Evolutionary conservation across 2,329 filamentous ascomycete genomes (phyloP).

Genomic region (Escovopsis sp.): DNA sequence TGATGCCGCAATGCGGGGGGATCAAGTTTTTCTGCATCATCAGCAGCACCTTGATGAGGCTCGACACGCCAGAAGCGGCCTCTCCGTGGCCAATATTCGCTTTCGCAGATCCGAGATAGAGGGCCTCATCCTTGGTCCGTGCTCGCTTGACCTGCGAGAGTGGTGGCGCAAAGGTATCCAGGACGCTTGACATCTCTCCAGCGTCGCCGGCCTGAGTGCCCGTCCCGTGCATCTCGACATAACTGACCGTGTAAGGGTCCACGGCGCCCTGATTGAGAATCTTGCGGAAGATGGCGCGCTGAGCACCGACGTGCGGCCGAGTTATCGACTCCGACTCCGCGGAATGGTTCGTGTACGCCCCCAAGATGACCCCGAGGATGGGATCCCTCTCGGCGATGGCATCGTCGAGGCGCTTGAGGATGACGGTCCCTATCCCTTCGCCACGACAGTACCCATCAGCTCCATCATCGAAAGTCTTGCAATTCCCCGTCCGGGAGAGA

Average conservation of each 20-base stretch:
- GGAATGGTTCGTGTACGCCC: constrained; percentile 55
- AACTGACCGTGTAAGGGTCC: constrained; percentile 62
- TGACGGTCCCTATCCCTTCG: constrained; percentile 58
- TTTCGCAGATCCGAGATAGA: constrained; percentile 51
- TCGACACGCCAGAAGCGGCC: constrained; percentile 46
- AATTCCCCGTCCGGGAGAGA: constrained; percentile 39
- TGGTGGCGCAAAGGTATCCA: constrained; percentile 36
- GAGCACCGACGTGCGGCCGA: constrained; percentile 49
- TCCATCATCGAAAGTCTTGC: constrained; percentile 66
- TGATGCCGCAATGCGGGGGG: constrained; percentile 51
- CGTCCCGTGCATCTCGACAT: constrained; percentile 86
- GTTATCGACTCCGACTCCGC: constrained; percentile 59
- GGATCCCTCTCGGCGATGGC: constrained; percentile 63
- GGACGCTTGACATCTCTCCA: constrained; percentile 69
- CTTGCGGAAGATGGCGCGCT: constrained; percentile 44
- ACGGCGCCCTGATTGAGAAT: constrained; percentile 60
- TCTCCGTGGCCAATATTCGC: constrained; percentile 52
- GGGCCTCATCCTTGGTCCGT: constrained; percentile 37
- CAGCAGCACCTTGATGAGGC: constrained; percentile 48
- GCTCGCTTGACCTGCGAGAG: constrained; percentile 39
- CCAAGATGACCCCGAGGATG: constrained; percentile 59
- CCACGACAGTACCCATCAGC: constrained; percentile 75
- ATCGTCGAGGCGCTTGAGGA: constrained; percentile 69
- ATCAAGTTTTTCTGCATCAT: constrained; percentile 50
- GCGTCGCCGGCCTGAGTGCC: constrained; percentile 80